Base-by-base conservation (phyloP, 2,329 filamentous ascomycete genomes). In the Fusarium foetens region DNA sequence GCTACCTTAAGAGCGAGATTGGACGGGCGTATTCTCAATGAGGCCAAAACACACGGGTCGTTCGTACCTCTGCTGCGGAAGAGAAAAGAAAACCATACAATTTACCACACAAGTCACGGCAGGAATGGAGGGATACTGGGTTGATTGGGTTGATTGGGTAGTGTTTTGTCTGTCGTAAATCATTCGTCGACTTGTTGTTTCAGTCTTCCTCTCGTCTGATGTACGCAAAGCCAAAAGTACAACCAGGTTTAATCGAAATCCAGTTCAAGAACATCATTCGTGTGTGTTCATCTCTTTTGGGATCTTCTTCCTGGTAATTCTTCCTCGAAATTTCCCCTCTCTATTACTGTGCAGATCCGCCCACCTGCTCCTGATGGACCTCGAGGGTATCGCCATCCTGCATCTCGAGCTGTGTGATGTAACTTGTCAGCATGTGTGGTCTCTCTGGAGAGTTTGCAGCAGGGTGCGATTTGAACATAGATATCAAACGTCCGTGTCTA, bases 281-380 rank as follows among this genome's bases (percentile, higher is more conserved):
- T 67, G 62, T 43, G 29, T 41, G 61, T 68, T 68, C 35, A 33
- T 36, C 57, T 68, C 58, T 35, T 45, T 31, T 43, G 57, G n/a
- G n/a, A 25, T 63, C 25, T 39, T 63, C 49, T 43, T 52, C 51
- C 52, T 36, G 48, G 31, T 39, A 14, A 58, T 21, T 51, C 49
- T 64, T 38, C 54, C 48, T 46, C 42, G 9, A n/a, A 38, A 29
- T 36, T 53, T 35, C 39, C 55, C 57, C 51, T 53, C 42, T 54
- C 41, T 17, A 42, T 54, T 49, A 60, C 60, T 66, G 60, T 52
- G 57, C 63, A 71, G 78, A 83, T 68, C 95, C 95, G 68, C 96
- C 96, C 70, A 98, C 96, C 85, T 99, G 96, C 82, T 99, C 96
- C 82, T 98, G 96, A 81, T 98, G 95, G 31, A 99, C 96, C 80